phyloP scores from a whole-genome alignment of 495 filamentous ascomycete genomes.

The Trichocladium uniseriatum region DNA sequence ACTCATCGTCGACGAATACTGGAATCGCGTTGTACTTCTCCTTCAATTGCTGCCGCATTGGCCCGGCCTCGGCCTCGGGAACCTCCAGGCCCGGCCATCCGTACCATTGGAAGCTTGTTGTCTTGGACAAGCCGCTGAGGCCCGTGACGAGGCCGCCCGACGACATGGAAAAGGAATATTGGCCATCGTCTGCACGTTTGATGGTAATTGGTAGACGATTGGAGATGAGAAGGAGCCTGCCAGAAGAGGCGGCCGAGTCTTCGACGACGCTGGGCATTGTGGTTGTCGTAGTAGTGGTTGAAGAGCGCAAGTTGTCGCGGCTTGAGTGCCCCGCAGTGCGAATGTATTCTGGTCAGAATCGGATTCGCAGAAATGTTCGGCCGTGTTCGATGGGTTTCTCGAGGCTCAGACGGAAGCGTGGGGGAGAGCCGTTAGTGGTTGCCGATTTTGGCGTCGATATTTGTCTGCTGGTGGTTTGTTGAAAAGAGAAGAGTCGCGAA shows the following conservation, averaged over 20 bases:
- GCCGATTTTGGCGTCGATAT: not conserved
- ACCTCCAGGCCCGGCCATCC: slow-evolving; percentile 91
- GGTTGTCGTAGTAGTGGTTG: not conserved
- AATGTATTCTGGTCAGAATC: too few species aligned
- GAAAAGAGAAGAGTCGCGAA: not conserved
- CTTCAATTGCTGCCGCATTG: slow-evolving; percentile 58
- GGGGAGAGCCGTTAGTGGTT: not conserved
- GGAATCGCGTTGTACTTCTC: slow-evolving; percentile 66
- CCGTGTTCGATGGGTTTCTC: too few species aligned
- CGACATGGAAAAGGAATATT: slow-evolving; percentile 85
- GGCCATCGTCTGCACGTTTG: slow-evolving; percentile 71
- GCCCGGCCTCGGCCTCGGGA: slow-evolving; percentile 57
- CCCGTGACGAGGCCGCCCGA: slow-evolving; percentile 91
- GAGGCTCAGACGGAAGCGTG: too few species aligned
- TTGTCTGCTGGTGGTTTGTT: not conserved
- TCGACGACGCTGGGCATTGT: slow-evolving; percentile 25
- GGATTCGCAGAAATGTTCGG: too few species aligned
- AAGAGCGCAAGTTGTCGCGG: not conserved
- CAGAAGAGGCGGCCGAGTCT: slow-evolving; percentile 12
- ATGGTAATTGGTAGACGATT: slow-evolving; percentile 94
- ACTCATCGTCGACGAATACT: slow-evolving; percentile 68
- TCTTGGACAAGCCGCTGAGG: slow-evolving; percentile 78
- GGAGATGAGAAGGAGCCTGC: slow-evolving; percentile 71
- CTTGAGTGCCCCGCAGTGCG: not conserved
- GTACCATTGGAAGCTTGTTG: slow-evolving; percentile 93